A percentile compares a stretch with the other conserved stretches of the same genome.
These are phyloP conservation scores for Helianthus tuberosus DNA, from an alignment of 129 eudicot genomes.

Conservation along the genomic window DNA sequence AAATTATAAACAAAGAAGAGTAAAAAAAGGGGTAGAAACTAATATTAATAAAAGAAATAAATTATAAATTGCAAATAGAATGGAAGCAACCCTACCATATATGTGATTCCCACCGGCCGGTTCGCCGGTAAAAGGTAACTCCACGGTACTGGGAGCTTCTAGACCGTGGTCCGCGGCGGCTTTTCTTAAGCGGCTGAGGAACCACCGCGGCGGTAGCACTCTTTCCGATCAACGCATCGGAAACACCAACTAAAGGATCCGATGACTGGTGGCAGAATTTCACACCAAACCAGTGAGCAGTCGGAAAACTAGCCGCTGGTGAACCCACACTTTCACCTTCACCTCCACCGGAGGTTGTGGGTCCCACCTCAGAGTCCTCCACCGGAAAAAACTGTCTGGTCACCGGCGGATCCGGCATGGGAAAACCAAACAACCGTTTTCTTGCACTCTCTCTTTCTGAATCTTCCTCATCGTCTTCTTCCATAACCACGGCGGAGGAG, in stretches of 20 bases:
- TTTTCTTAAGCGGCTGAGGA: constrained; percentile 72
- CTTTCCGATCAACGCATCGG: constrained; percentile 36
- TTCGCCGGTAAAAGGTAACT: constrained; percentile 95
- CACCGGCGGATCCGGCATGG: constrained; percentile 50
- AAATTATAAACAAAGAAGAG: neutral
- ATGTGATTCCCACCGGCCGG: constrained; percentile 99
- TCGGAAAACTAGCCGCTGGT: constrained; percentile 38
- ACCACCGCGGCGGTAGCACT: constrained; percentile 31
- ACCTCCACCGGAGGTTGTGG: constrained; percentile 29
- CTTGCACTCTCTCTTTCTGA: constrained; percentile 22
- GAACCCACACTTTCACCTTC: constrained; percentile 21
- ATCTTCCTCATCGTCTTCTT: constrained; percentile 64
- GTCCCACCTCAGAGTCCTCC: constrained; percentile 53
- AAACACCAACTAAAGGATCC: constrained; percentile 30
- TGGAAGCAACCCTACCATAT: constrained; percentile 58
- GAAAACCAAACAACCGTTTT: constrained; percentile 55
- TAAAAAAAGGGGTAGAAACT: neutral
- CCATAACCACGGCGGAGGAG: constrained; percentile 70
- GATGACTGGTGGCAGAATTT: constrained; percentile 61
- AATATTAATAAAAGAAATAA: neutral
- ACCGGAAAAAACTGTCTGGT: constrained; percentile 86
- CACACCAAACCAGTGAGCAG: constrained; percentile 86
- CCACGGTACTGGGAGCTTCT: constrained; percentile 97
- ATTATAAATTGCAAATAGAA: neutral
- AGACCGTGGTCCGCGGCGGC: constrained; percentile 97